Conservation (phyloP, 1,284 basidiomycete genomes). For the Xerocomus nothofagi region DNA sequence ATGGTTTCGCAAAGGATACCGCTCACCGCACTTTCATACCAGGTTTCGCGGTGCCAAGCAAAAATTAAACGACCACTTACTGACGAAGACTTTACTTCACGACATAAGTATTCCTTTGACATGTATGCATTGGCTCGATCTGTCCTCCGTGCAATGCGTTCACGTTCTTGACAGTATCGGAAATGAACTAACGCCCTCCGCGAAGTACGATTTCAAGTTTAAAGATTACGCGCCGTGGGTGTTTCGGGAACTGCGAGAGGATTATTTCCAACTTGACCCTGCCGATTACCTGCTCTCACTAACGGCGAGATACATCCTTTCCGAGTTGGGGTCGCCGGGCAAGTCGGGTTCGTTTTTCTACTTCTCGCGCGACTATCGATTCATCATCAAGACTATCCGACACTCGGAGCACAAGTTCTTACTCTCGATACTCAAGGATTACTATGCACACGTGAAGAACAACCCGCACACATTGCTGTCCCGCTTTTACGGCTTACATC, state of each 20-base stretch:
- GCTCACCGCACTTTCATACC: constrained; percentile 25
- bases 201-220: constrained; percentile 98
- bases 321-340: constrained; percentile 96
- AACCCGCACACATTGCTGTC: constrained; percentile 96
- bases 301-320: constrained; percentile 96
- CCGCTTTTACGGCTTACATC: constrained; percentile 94
- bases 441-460: constrained; percentile 83
- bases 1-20: neutral
- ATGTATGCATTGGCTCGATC: constrained; percentile 58
- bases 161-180: constrained; percentile 63
- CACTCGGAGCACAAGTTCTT: constrained; percentile 95
- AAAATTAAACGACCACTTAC: constrained; percentile 87
- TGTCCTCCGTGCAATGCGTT: constrained; percentile 9
- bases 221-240: constrained; percentile 99
- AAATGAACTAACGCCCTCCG: constrained; percentile 95
- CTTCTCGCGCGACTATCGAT: constrained; percentile 97
- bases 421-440: constrained; percentile 79
- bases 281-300: constrained; percentile 96
- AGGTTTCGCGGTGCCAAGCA: constrained; percentile 95
- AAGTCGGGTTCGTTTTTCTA: constrained; percentile 99
- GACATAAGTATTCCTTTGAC: constrained; percentile 97
- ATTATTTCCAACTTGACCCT: constrained; percentile 93
- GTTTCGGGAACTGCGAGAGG: constrained; percentile 92
- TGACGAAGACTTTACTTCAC: constrained; percentile 84
- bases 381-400: constrained; percentile 99